A percentile compares a stretch with the other conserved stretches of the same genome.
Evolutionary conservation across 345 rosid species (phyloP).

Genomic region (Eucalyptus grandis): DNA sequence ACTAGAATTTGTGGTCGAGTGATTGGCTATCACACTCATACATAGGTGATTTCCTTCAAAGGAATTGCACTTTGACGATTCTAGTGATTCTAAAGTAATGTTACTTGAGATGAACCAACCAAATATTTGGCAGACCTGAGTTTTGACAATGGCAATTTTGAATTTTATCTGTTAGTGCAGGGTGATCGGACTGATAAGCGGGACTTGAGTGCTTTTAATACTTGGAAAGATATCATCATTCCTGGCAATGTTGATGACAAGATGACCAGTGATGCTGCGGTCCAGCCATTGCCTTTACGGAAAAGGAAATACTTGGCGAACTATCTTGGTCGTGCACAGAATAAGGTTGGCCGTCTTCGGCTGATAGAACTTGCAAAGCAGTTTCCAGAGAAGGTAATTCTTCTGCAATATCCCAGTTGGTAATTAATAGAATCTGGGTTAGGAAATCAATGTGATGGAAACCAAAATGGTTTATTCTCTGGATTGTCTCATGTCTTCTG

Average conservation of each 20-base stretch:
- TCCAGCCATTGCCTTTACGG: slow-evolving; percentile 68
- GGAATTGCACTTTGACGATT: not conserved
- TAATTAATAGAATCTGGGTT: not conserved
- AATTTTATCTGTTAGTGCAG: slow-evolving; percentile 25
- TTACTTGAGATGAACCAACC: not conserved
- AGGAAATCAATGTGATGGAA: not conserved
- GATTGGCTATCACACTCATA: not conserved
- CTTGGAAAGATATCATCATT: slow-evolving; percentile 97
- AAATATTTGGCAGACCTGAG: not conserved
- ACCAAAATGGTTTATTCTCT: not conserved
- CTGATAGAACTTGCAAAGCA: slow-evolving; percentile 76
- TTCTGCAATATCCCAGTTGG: not conserved
- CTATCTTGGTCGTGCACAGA: slow-evolving; percentile 92
- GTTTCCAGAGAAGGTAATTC: slow-evolving; percentile 67
- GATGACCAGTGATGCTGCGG: slow-evolving; percentile 49
- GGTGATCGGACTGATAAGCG: slow-evolving; percentile 95
- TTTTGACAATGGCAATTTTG: not conserved
- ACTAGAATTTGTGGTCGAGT: not conserved
- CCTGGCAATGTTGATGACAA: slow-evolving; percentile 94
- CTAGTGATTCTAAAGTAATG: not conserved
- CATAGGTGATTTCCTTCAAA: not conserved
- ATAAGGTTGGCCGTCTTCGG: slow-evolving; percentile 73
- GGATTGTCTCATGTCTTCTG: not conserved
- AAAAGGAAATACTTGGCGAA: slow-evolving; percentile 78
- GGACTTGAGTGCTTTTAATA: slow-evolving; percentile 78